Evolutionary conservation across 2,329 filamentous ascomycete species (phyloP), one percentile per base, ranked within the genome.

Genomic region (Calonectria leucothoes): DNA sequence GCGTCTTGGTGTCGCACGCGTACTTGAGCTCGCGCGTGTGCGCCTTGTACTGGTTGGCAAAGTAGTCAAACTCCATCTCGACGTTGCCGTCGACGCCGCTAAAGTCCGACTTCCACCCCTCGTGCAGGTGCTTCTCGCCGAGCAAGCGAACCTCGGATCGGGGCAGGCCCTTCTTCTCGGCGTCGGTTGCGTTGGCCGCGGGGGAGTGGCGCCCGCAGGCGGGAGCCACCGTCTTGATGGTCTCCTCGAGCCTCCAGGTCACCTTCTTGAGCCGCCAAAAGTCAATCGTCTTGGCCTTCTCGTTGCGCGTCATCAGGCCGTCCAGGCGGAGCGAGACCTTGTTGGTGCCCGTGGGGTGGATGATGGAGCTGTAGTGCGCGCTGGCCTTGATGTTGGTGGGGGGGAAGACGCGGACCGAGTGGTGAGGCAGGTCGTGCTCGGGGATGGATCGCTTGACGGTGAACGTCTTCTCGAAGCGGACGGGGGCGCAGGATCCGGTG

Each of bases 201-300:
- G 90, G 88, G 11, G 89, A 84, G 85, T 98, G 97, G 83, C 93
- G 94, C 42, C 89, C 81, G 86, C 97, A 98, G 23, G 95, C 94
- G 1, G 94, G 93, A 0, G 95, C 94, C 48, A 96, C 88, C 45
- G 93, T 93, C 85, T 93, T 94, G 83, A 95, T 91, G 48, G 92
- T 93, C 88, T 99, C 96, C 82, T 98, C 96, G 67, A 99, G 93
- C 77, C 94, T 92, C 96, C 96, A 99, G 75, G 94, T 95, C 77
- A 98, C 90, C 85, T 97, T 97, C 84, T 96, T 94, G 35, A 99
- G 89, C 80, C 94, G 93, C 96, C 96, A 98, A 81, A 91, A 90
- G 82, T 92, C 91, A 74, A 97, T 90, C 8, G 92, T 96, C 82
- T 94, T 93, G 72, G 90, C 91, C 51, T 92, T 91, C 45, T 89